Evolutionary conservation across 768 basidiomycete genomes (phyloP), one percentile per base, ranked within the genome.

Genomic region (Mycena amicta): DNA sequence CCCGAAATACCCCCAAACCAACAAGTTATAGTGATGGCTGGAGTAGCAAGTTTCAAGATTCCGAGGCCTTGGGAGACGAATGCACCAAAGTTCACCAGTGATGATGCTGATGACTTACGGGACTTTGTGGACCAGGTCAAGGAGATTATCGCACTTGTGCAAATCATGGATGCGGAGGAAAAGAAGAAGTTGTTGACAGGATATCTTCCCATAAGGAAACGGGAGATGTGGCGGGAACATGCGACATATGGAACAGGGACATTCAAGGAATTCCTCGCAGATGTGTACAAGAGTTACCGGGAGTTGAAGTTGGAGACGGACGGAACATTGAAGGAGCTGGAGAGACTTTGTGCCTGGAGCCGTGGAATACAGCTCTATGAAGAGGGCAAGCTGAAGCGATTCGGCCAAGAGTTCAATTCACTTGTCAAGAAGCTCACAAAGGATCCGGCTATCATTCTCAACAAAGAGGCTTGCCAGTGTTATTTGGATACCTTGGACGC

Each of bases 181-280:
- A 5, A 49, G 47, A 49, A 49, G 27, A n/a, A 49, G n/a, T 49
- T 49, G 27, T 49, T 49, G 22, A 49, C 47, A 26, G n/a, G 47
- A 5, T 49, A 26, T 49, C 25, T 49, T 5, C 47, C 47, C 13
- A 5, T 49, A 4, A 49, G 27, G 26, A 49, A 49, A 28, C 47
- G 26, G 5, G 25, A 26, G 5, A 49, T 49, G 13, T 49, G 26
- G 47, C 23, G n/a, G 47, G 12, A 6, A 4, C 22, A 26, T 20
- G 11, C 47, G 27, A 6, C 22, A 15, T 49, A 49, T 28, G 13
- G 8, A 23, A n/a, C 47, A 8, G 26, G 26, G n/a, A 5, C 27
- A 26, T 49, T 43, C 20, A 20, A 25, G 4, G 47, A 26, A 6
- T 49, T 26, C 27, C 13, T 49, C 12, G 27, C 5, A 26, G 47